These are phyloP conservation scores for Aspergillus sp. DNA, from an alignment of 2,329 filamentous ascomycete genomes.

Conservation along the genomic window DNA sequence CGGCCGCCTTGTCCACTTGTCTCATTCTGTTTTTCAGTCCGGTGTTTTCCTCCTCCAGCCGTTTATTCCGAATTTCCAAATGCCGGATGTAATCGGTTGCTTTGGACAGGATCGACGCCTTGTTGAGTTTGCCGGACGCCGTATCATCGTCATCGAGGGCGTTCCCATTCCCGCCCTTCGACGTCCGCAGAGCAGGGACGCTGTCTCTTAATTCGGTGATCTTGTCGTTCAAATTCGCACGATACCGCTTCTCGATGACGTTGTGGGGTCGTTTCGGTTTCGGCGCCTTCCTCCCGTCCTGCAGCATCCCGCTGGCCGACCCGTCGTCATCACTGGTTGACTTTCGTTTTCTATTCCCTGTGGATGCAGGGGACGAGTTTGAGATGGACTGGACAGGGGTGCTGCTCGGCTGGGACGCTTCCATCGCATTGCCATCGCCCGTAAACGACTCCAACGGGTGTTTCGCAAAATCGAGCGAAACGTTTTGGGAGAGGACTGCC, in stretches of 20 bases:
- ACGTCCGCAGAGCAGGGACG: constrained; percentile 80
- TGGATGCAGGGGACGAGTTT: constrained; percentile 17
- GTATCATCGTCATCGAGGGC: constrained; percentile 63
- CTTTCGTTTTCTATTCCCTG: constrained; percentile 56
- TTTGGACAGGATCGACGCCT: constrained; percentile 92
- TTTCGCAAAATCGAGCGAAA: constrained; percentile 22
- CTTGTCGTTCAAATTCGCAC: constrained; percentile 94
- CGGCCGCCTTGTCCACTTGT: constrained; percentile 59
- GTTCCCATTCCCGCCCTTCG: constrained; percentile 43
- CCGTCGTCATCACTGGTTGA: constrained; percentile 47
- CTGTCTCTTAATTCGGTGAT: constrained; percentile 86
- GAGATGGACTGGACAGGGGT: constrained; percentile 12
- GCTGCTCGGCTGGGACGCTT: constrained; percentile 4
- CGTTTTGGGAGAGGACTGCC: constrained; percentile 22
- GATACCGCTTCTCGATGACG: constrained; percentile 95
- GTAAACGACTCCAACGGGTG: constrained; percentile 14
- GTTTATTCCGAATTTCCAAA: constrained; percentile 80
- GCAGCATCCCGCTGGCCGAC: constrained; percentile 20
- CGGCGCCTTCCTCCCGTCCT: constrained; percentile 45
- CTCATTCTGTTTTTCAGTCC: constrained; percentile 69
- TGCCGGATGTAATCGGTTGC: constrained; percentile 94
- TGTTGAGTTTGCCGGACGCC: constrained; percentile 89
- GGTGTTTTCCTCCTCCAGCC: constrained; percentile 70
- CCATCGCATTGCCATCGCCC: constrained; percentile 5
- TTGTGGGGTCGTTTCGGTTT: constrained; percentile 93